Evolutionary conservation across 108 stramenopile genomes (phyloP).

Genomic region (Cyclotella choctawhatcheeana): DNA sequence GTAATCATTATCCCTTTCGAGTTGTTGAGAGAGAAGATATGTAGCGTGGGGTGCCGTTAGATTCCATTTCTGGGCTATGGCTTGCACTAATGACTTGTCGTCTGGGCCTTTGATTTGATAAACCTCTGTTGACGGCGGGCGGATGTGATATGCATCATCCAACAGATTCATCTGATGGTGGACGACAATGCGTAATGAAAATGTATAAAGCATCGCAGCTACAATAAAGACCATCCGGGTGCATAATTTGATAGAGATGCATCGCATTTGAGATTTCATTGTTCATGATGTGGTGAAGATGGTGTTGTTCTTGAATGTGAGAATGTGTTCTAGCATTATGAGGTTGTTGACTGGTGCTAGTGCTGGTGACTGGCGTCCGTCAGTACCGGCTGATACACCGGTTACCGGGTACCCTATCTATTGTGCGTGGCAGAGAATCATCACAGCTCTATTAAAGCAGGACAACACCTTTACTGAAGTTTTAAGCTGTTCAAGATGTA

Average conservation of each 20-base stretch:
- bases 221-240: not conserved
- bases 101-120: not conserved
- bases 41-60: slow-evolving; percentile 16
- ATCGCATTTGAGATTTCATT: too few relatives aligned
- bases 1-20: slow-evolving; percentile 14
- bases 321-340: too few relatives aligned
- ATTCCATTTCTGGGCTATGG: slow-evolving; percentile 25
- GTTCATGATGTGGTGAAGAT: too few relatives aligned
- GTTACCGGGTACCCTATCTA: too few relatives aligned
- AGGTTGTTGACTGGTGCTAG: too few relatives aligned
- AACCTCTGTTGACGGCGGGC: not conserved
- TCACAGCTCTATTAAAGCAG: too few relatives aligned
- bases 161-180: not conserved
- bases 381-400: too few relatives aligned
- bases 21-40: slow-evolving; percentile 12
- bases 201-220: not conserved
- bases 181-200: not conserved
- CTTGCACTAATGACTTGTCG: slow-evolving; percentile 3
- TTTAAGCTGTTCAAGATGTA: too few relatives aligned
- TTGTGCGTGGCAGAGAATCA: too few relatives aligned
- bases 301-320: too few relatives aligned
- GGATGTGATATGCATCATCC: not conserved
- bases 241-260: not conserved
- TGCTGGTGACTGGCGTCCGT: too few relatives aligned
- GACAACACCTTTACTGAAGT: too few relatives aligned